Base-by-base conservation (phyloP, 805 yeast genomes). In the Spathaspora arborariae region DNA sequence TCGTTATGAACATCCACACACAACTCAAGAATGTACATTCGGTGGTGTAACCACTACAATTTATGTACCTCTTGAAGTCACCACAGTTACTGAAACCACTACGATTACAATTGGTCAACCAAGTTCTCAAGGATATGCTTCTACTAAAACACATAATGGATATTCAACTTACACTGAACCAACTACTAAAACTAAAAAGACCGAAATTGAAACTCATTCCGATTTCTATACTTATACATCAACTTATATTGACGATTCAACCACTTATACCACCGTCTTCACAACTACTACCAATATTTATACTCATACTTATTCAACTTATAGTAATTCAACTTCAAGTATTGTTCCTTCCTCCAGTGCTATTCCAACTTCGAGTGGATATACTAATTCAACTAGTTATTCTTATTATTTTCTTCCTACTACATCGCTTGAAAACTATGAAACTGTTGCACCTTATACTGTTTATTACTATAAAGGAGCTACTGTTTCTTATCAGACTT, bases 21-120 rank as follows among this genome's bases (percentile, higher is more conserved):
- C n/a, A n/a, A n/a, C n/a, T n/a, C n/a, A n/a, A n/a, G n/a, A n/a
- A n/a, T n/a, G n/a, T n/a, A n/a, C n/a, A n/a, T n/a, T n/a, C n/a
- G n/a, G n/a, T n/a, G n/a, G n/a, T 37, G 20, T 37, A 13, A 36
- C 39, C 39, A 36, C 39, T 13, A 37, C 39, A 18, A 37, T 37
- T 37, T 37, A 20, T 19, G 10, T 6, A 7, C 39, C 39, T 20
- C 7, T n/a, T 20, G n/a, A 11, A 20, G 10, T 37, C 24, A 20
- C 11, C 9, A 37, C 39, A 3, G 39, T 37, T 16, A 37, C 39
- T 37, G 39, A 37, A 37, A 37, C 39, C 2, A 20, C 24, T 9
- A 37, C 39, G 11, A 20, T 37, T 15, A 30, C 35, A 3, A 30
- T 15, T 30, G 16, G 10, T 13, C 18, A 30, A 30, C 35, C 35